A percentile compares a stretch with the other conserved stretches of the same genome.
phyloP scores from a whole-genome alignment of 148 eudicot genomes.

The Dianthus caryophyllus region DNA sequence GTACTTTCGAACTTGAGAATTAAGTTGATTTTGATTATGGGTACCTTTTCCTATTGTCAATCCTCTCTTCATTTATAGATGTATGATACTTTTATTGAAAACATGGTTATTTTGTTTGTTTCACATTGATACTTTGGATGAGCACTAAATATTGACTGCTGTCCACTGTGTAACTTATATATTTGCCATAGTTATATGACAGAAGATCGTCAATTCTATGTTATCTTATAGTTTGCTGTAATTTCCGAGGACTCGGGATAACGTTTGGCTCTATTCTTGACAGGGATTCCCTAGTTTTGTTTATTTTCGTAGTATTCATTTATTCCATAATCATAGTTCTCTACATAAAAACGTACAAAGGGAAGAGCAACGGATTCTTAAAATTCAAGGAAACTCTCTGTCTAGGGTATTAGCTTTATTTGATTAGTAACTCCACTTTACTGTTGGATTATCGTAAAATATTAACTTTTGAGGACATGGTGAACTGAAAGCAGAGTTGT shows the following conservation, averaged over 20 bases:
- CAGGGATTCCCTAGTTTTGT: not conserved
- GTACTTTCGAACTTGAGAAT: constrained; percentile 15
- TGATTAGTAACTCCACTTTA: constrained; percentile 27
- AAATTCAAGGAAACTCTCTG: constrained; percentile 10
- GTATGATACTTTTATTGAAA: no score
- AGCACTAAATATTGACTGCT: not conserved
- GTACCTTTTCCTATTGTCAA: not conserved
- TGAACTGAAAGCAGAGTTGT: constrained; percentile 32
- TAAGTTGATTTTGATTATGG: not conserved
- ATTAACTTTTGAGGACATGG: constrained; percentile 31
- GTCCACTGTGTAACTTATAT: not conserved
- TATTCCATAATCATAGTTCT: not conserved
- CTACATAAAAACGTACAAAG: not conserved
- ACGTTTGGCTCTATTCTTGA: not conserved
- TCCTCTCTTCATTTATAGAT: not conserved
- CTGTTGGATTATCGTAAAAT: constrained; percentile 31
- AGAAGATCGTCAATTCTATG: not conserved
- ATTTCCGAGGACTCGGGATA: not conserved
- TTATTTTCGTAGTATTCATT: not conserved
- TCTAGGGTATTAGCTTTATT: constrained; percentile 7
- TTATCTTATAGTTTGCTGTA: not conserved
- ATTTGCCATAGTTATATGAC: not conserved
- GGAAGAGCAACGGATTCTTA: not conserved
- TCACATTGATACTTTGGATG: not conserved
- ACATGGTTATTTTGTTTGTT: no score